These are phyloP conservation scores for Orbilia javanica DNA, from an alignment of 2,329 filamentous ascomycete species.

Conservation along the genomic window DNA sequence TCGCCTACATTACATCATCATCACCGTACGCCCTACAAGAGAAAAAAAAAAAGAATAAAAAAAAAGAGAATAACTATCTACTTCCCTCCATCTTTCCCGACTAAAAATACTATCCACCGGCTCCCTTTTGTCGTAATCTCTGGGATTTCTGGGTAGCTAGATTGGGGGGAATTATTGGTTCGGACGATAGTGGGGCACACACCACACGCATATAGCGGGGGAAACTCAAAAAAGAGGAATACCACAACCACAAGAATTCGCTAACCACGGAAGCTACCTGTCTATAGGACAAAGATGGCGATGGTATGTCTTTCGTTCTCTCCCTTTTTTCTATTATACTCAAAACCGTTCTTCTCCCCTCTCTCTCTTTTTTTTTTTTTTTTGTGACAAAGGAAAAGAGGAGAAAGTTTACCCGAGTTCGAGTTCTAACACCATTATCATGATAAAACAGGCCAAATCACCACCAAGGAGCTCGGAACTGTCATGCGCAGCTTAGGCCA, in stretches of 20 bases:
- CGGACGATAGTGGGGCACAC: background rate
- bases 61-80: background rate
- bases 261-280: conserved; percentile 43
- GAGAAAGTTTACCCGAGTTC: no score
- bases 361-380: no score
- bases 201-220: conserved; percentile 19
- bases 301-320: conserved; percentile 73
- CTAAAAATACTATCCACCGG: background rate
- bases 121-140: background rate
- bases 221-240: background rate
- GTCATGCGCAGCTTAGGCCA: conserved; percentile 92
- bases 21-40: background rate
- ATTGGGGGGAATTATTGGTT: background rate
- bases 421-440: conserved; percentile 1
- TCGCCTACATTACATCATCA: background rate
- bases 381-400: no score
- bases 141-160: background rate
- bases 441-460: conserved; percentile 79
- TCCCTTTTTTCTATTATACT: background rate
- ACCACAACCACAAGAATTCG: conserved; percentile 20
- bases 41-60: no score
- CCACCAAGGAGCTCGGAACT: conserved; percentile 88
- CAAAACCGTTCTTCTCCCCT: no score
- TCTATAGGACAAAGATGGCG: conserved; percentile 85
- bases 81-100: background rate